Evolutionary conservation across 2,329 filamentous ascomycete genomes (phyloP).

Genomic region (Diatrype stigma): DNA sequence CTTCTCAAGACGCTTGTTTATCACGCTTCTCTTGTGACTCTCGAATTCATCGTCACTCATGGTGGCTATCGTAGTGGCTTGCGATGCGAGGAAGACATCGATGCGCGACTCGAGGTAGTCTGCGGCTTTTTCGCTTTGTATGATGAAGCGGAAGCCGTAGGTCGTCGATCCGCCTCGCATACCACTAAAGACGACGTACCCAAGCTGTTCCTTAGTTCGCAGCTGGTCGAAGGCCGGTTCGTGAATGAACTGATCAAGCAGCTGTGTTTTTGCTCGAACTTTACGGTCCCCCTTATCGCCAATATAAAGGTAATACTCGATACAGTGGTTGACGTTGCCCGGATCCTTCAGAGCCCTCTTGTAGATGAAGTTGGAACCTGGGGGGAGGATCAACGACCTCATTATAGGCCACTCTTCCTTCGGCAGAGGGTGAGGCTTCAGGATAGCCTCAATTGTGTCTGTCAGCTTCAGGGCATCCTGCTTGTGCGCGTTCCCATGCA

Average conservation of each 20-base stretch:
- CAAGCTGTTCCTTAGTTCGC: constrained; percentile 93
- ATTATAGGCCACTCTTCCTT: constrained; percentile 74
- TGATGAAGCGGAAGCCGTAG: constrained; percentile 81
- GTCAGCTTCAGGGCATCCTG: constrained; percentile 86
- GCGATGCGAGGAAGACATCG: constrained; percentile 72
- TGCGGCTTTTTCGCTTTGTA: constrained; percentile 86
- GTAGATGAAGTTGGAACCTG: constrained; percentile 80
- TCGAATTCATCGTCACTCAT: constrained; percentile 87
- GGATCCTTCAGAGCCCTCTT: constrained; percentile 77
- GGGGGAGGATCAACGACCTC: constrained; percentile 72
- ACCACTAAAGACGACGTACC: constrained; percentile 91
- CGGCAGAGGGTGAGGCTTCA: constrained; percentile 72
- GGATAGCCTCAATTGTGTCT: constrained; percentile 71
- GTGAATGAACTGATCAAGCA: constrained; percentile 85
- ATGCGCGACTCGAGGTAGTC: constrained; percentile 84
- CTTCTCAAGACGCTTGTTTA: constrained; percentile 84
- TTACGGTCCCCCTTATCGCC: constrained; percentile 65
- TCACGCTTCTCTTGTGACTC: constrained; percentile 81
- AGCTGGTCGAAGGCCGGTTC: constrained; percentile 94
- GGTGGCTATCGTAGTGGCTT: constrained; percentile 60
- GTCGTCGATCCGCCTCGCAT: constrained; percentile 68
- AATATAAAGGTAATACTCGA: constrained; percentile 72
- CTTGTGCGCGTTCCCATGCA: constrained; percentile 90
- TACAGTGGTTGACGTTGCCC: constrained; percentile 83
- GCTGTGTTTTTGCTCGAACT: constrained; percentile 69